phyloP scores from a whole-genome alignment of 2,329 filamentous ascomycete genomes.

The Zymoseptoria tritici region DNA sequence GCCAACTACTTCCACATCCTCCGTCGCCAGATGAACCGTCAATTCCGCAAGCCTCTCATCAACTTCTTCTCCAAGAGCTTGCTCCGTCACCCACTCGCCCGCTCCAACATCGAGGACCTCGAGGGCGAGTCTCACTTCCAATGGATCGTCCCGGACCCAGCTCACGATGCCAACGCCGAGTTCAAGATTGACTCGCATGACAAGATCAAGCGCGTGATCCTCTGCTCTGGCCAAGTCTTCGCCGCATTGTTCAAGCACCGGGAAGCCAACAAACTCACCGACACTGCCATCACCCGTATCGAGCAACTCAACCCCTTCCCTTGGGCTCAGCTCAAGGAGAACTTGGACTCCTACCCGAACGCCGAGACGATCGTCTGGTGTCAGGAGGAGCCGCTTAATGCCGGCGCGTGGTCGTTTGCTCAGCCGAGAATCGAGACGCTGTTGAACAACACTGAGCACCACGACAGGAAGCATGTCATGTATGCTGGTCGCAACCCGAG shows the following conservation, averaged over 20 bases:
- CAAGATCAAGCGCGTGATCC: constrained; percentile 85
- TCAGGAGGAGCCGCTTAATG: constrained; percentile 96
- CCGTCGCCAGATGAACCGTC: constrained; percentile 94
- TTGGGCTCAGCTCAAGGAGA: constrained; percentile 93
- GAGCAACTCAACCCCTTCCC: constrained; percentile 99
- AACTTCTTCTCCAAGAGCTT: constrained; percentile 99
- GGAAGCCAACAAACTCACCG: constrained; percentile 73
- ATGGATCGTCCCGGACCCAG: constrained; percentile 90
- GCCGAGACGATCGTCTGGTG: constrained; percentile 95
- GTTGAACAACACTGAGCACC: constrained; percentile 84
- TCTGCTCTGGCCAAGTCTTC: constrained; percentile 94
- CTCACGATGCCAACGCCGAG: constrained; percentile 60
- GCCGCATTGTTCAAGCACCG: constrained; percentile 86
- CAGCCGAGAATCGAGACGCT: constrained; percentile 96
- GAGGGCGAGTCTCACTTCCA: constrained; percentile 85
- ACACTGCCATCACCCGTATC: constrained; percentile 88
- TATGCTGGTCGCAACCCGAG: constrained; percentile 93
- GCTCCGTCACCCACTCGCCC: constrained; percentile 85
- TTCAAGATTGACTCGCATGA: constrained; percentile 64
- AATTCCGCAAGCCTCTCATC: constrained; percentile 96
- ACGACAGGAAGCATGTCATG: constrained; percentile 92
- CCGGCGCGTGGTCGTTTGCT: constrained; percentile 93
- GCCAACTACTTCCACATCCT: constrained; percentile 95
- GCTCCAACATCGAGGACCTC: constrained; percentile 86
- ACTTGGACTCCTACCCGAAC: constrained; percentile 94